These are phyloP conservation scores for Coemansia sp. DNA, from an alignment of 192 early-diverging fungal species.

Conservation along the genomic window DNA sequence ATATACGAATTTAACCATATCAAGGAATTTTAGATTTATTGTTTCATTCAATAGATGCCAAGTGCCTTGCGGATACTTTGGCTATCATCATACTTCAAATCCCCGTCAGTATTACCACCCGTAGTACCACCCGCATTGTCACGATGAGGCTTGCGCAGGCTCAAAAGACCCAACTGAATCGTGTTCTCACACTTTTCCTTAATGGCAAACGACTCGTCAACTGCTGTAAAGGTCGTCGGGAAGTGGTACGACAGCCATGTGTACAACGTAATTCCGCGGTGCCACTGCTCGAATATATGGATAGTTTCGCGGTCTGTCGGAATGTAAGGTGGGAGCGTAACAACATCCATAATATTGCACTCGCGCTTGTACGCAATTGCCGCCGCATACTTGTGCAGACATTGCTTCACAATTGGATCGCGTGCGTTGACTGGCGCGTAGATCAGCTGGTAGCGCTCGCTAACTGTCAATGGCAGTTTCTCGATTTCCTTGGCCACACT, in stretches of 20 bases:
- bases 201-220: conserved; percentile 46
- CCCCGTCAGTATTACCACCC: not conserved
- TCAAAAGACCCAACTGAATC: conserved; percentile 51
- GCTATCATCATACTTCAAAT: not conserved
- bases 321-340: conserved; percentile 50
- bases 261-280: conserved; percentile 79
- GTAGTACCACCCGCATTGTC: not conserved
- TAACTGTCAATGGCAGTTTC: conserved; percentile 57
- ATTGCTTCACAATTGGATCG: conserved; percentile 19
- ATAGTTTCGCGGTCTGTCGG: conserved; percentile 43
- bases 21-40: too few species aligned
- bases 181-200: conserved; percentile 56
- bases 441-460: conserved; percentile 71
- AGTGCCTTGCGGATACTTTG: not conserved
- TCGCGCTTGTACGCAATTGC: conserved; percentile 29
- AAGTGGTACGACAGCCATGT: conserved; percentile 80
- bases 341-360: conserved; percentile 53
- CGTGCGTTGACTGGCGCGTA: conserved; percentile 62
- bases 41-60: not conserved
- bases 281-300: conserved; percentile 64
- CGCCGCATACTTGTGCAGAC: conserved; percentile 29
- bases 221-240: conserved; percentile 58
- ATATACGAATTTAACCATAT: too few species aligned
- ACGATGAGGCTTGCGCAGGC: conserved; percentile 1
- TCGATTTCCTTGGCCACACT: conserved; percentile 66